A percentile compares a stretch with the other conserved stretches of the same genome.
phyloP scores from a whole-genome alignment of 345 rosid species.

The Syzygium aqueum region DNA sequence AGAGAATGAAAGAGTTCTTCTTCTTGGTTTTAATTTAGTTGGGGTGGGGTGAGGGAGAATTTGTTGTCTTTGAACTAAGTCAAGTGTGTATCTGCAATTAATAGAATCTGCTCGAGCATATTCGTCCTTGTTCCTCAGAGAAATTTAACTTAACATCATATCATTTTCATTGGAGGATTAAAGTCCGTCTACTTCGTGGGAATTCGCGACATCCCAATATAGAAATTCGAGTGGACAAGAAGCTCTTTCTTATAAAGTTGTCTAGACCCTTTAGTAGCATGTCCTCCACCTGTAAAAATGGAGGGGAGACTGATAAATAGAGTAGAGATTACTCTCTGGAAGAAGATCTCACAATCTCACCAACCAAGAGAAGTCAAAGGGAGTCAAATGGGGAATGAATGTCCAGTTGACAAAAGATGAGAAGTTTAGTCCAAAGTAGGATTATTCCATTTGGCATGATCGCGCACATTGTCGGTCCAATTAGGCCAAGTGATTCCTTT shows the following conservation, averaged over 20 bases:
- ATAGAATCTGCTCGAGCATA: not conserved
- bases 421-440: not conserved
- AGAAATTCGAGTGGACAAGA: not conserved
- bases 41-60: not conserved
- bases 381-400: not conserved
- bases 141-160: not conserved
- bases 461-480: not conserved
- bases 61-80: not conserved
- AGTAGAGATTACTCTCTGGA: not conserved
- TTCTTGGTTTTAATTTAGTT: not conserved
- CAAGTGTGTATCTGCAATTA: not conserved
- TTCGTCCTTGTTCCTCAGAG: not conserved
- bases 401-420: not conserved
- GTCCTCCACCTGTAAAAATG: not conserved
- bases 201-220: not conserved
- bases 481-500: not conserved
- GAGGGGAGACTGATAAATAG: not conserved
- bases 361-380: not conserved
- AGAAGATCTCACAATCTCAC: not conserved
- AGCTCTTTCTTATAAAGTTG: not conserved
- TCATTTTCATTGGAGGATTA: not conserved
- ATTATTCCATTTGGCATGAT: not conserved
- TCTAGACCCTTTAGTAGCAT: not conserved
- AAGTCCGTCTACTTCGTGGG: not conserved
- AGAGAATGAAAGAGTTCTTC: not conserved